Percentiles rank a stretch among this genome's conserved stretches.
Evolutionary conservation across 148 eudicot genomes (phyloP).

Genomic region (Silene conica): DNA sequence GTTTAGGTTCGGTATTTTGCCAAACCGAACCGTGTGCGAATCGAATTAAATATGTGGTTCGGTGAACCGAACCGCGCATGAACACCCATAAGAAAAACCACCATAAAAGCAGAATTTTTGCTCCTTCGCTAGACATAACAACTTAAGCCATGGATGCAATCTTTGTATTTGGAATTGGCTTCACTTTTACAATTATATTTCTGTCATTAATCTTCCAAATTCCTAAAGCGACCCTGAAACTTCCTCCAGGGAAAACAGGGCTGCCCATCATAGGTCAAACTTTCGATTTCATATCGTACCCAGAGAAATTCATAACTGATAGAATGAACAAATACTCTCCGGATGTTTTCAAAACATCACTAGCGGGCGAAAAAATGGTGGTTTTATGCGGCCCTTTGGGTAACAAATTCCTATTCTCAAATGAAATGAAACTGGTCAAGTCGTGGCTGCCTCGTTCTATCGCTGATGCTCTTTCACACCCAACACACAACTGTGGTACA

Average conservation of each 20-base stretch:
- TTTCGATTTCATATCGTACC: background rate
- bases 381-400: slow-evolving; percentile 2
- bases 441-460: slow-evolving; percentile 9
- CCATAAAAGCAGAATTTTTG: no score
- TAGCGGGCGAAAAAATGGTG: slow-evolving; percentile 5
- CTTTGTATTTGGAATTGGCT: background rate
- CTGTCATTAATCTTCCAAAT: no score
- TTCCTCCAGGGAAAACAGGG: background rate
- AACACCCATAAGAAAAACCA: no score
- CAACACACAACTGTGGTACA: background rate
- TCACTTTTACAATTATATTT: no score
- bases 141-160: background rate
- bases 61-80: no score
- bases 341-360: background rate
- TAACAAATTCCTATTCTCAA: no score
- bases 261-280: slow-evolving; percentile 8
- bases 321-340: slow-evolving; percentile 4
- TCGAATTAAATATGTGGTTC: no score
- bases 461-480: background rate
- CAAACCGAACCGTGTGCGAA: no score
- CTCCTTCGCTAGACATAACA: no score
- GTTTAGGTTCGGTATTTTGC: no score
- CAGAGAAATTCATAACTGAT: background rate
- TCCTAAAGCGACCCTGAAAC: background rate
- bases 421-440: background rate